phyloP scores from a whole-genome alignment of 345 rosid species.

The Trapa bicornis region DNA sequence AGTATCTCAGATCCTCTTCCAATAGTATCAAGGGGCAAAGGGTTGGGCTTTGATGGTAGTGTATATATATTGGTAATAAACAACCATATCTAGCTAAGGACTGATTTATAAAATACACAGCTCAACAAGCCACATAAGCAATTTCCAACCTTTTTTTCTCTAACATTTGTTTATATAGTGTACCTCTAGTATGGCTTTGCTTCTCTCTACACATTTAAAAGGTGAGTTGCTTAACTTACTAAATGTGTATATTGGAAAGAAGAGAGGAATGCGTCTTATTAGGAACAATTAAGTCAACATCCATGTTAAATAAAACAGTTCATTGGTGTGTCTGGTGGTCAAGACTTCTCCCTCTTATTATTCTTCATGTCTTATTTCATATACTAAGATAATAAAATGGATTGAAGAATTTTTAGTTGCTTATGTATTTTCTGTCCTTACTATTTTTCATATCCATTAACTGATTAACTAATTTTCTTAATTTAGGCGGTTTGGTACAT shows the following conservation, averaged over 20 bases:
- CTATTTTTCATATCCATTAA: not conserved
- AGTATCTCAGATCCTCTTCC: not conserved
- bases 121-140: not conserved
- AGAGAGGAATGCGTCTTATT: not conserved
- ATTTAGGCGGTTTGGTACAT: constrained; percentile 44
- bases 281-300: not conserved
- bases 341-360: not conserved
- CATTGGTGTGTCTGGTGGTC: not conserved
- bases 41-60: not conserved
- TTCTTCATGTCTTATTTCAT: not conserved
- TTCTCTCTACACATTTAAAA: not conserved
- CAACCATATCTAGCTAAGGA: not conserved
- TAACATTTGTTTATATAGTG: not conserved
- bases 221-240: not conserved
- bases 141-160: not conserved
- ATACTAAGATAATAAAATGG: not conserved
- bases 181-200: not conserved
- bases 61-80: not conserved
- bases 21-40: not conserved
- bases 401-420: no score
- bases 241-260: not conserved
- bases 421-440: no score
- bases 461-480: not conserved
- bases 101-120: not conserved
- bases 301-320: not conserved